Evolutionary conservation across 2,329 filamentous ascomycete species (phyloP).

Genomic region (Penicillium sp.): DNA sequence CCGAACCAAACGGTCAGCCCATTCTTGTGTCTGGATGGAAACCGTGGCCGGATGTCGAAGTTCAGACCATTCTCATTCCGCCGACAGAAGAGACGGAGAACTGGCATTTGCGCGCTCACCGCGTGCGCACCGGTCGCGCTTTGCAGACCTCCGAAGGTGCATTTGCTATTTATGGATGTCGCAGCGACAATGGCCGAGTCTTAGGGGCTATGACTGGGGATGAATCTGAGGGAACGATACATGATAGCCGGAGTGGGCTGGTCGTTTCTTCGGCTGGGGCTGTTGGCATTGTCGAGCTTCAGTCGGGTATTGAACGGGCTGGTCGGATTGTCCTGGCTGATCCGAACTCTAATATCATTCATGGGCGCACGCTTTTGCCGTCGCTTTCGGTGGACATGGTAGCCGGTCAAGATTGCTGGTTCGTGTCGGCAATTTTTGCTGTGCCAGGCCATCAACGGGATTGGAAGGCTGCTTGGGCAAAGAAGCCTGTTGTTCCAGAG

Average conservation of each 20-base stretch:
- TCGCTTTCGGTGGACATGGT: constrained; percentile 63
- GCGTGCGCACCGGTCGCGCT: constrained; percentile 49
- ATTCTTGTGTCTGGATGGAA: constrained; percentile 69
- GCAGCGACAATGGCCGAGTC: constrained; percentile 58
- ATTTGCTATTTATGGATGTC: constrained; percentile 66
- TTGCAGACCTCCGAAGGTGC: constrained; percentile 72
- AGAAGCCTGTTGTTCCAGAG: constrained; percentile 56
- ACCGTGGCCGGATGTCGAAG: constrained; percentile 61
- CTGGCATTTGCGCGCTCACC: constrained; percentile 43
- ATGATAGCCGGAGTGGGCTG: constrained; percentile 37
- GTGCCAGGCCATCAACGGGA: constrained; percentile 54
- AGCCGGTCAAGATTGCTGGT: constrained; percentile 61
- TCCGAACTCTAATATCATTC: constrained; percentile 74
- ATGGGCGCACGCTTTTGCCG: constrained; percentile 70
- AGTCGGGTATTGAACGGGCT: constrained; percentile 41
- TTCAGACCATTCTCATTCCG: constrained; percentile 40
- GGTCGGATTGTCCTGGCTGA: constrained; percentile 72
- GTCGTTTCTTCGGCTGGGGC: constrained; percentile 52
- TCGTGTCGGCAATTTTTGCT: constrained; percentile 69
- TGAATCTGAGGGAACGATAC: constrained; percentile 45
- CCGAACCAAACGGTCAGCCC: constrained; percentile 47
- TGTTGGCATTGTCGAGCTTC: constrained; percentile 52
- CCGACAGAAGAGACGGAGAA: constrained; percentile 34
- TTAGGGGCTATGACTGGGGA: constrained; percentile 44
- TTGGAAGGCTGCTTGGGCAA: constrained; percentile 63